Evolutionary conservation across 495 filamentous ascomycete genomes (phyloP), one percentile per base, ranked within the genome.

Genomic region (Letharia columbiana): DNA sequence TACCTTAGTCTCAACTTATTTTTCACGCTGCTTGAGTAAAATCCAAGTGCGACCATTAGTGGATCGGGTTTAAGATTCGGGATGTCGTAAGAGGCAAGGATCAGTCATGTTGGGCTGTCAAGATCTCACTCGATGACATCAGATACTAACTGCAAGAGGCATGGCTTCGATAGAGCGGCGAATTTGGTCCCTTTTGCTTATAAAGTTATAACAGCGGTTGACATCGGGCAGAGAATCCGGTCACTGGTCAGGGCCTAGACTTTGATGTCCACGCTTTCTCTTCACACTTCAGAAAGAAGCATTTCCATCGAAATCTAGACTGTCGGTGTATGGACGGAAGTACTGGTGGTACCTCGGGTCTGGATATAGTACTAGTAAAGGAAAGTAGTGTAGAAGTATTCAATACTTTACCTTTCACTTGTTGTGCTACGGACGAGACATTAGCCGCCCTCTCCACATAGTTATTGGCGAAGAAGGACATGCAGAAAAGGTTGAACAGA

Each of bases 71-170:
- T 41, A 33, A 54, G 3, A 64, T 52, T 52, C n/a, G 49, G 23
- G 8, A 52, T 52, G 49, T 52, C 49, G 44, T 47, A 50, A 50
- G 47, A 50, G 47, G 47, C 47, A 50, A 50, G 18, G 47, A 50
- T 50, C n/a, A 50, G 8, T 50, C n/a, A 50, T 18, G 15, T 47
- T 47, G 44, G 44, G 44, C 44, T 47, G 44, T 47, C 44, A 47
- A 47, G 47, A 50, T 50, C 47, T 50, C 47, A 28, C 23, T 50
- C n/a, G 10, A 50, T 50, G 47, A 50, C 20, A 56, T 56, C 52
- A 56, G 7, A 35, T 4, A 0, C 28, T 56, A 56, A 56, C 52
- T 17, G 0, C 7, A 17, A 56, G 1, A 33, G 52, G 52, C 4
- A 56, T 33, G 4, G 52, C 13, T 0, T 17, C 13, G 1, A 56